Conservation (phyloP, 345 rosid species). For the Melaleuca alternifolia region DNA sequence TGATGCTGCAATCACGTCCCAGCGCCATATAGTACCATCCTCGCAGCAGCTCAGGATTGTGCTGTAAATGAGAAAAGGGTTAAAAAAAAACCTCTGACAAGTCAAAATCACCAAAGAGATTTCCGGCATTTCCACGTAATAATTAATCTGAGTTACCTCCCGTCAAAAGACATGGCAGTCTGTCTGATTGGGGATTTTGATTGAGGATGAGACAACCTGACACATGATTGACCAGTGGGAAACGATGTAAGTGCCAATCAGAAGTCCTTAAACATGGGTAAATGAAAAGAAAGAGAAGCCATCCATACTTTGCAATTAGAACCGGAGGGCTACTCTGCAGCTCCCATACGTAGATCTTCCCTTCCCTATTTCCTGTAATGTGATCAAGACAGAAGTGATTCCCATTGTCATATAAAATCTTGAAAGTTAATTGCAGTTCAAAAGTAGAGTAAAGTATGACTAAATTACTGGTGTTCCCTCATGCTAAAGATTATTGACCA, state of each 20-base stretch:
- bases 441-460: neutral
- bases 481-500: neutral
- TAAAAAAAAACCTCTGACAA: neutral
- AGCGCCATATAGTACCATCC: conserved; percentile 94
- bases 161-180: conserved; percentile 91
- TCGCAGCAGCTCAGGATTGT: conserved; percentile 89
- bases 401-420: neutral
- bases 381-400: neutral
- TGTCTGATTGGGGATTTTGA: conserved; percentile 84
- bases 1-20: conserved; percentile 52
- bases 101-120: neutral
- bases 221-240: neutral
- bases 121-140: neutral
- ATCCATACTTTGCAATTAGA: conserved; percentile 60
- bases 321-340: conserved; percentile 89
- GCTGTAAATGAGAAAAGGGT: conserved; percentile 29
- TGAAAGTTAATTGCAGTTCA: neutral
- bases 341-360: conserved; percentile 96
- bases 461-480: neutral
- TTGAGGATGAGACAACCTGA: conserved; percentile 65
- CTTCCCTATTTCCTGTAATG: conserved; percentile 81
- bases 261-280: neutral
- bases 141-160: conserved; percentile 31
- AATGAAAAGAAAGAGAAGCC: neutral
- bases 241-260: neutral